Base-by-base conservation (phyloP, 139 green algal species). In the Astrephomene gubernaculifera region DNA sequence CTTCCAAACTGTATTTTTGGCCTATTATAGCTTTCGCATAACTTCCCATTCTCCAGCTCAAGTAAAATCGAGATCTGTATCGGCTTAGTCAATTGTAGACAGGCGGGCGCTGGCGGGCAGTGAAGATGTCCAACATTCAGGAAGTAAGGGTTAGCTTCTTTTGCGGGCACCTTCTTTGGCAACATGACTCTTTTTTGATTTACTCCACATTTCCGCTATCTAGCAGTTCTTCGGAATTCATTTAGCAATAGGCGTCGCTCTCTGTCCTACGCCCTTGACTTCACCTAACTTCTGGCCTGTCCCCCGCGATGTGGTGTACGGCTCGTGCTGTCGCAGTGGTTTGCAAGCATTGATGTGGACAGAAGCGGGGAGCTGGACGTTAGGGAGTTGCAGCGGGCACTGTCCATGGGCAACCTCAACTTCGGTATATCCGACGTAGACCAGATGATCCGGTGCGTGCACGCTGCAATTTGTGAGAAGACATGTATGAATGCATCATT, bases 371-470 rank as follows among this genome's bases (percentile, higher is more conserved):
- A 88, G 65, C 63, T 88, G 49, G 83, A 88, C 36, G 72, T 71
- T 4, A 38, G 38, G 25, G 83, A 88, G 45, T 61, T 88, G 36
- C 83, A 83, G 49, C 70, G 72, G 43, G 83, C 83, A 27, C 52
- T 88, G 0, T 27, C 33, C 2, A 43, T 88, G 35, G 83, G 72
- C 60, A 83, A 79, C 63, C 45, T 88, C 6, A 73, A 88, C n/a
- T 88, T 79, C 35, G 72, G 72, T 17, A 31, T 83, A 21, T 83
- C 72, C 5, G 83, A 86, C 69, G 79, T 86, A 2, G 79, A 86
- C 35, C 65, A 76, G 43, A 86, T 86, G 79, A 86, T 86, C 21
- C 45, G 79, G 79, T 86, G 33, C 12, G 72, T 33, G 19, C n/a
- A 22, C 57, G n/a, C n/a, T n/a, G n/a, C n/a, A n/a, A n/a, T n/a